Evolutionary conservation across 148 eudicot genomes (phyloP), one percentile per base, ranked within the genome.

Genomic region (Drosera capensis): DNA sequence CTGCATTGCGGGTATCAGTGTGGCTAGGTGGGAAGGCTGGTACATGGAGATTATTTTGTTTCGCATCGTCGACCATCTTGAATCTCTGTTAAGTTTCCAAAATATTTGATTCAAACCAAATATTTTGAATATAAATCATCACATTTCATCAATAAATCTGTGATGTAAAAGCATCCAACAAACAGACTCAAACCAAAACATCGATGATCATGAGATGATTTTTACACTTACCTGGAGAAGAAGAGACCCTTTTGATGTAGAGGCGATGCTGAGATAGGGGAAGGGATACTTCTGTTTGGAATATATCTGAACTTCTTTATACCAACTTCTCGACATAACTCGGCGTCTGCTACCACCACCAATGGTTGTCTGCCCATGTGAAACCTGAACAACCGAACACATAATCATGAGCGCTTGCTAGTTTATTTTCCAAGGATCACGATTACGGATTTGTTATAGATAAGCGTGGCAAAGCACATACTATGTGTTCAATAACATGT

Each of bases 161-260:
- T 37, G 14, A 9, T 8, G 14, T 14, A 8, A 37, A 0, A 8
- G 36, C n/a, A 1, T 16, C 41, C 24, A 51, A 44, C 30, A 26
- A 38, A 12, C 16, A 20, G 25, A 18, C 20, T 1, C 60, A n/a
- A n/a, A n/a, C n/a, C n/a, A n/a, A n/a, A n/a, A n/a, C n/a, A n/a
- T n/a, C n/a, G n/a, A n/a, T n/a, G n/a, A n/a, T n/a, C n/a, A n/a
- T n/a, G n/a, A n/a, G n/a, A n/a, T n/a, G n/a, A n/a, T n/a, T n/a
- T n/a, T n/a, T n/a, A n/a, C n/a, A n/a, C n/a, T n/a, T n/a, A 87
- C 96, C 80, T 90, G 49, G 79, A 71, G 65, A 78, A 84, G 68
- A 90, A 80, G 15, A 90, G 82, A 31, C 95, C 95, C 40, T 78
- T 90, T 30, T 75, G 79, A 51, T 90, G 97, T 63, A 90, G 87